Percentiles rank a stretch among this genome's conserved stretches.
Evolutionary conservation across 2,329 filamentous ascomycete genomes (phyloP).

Genomic region (Helotiales sp.): DNA sequence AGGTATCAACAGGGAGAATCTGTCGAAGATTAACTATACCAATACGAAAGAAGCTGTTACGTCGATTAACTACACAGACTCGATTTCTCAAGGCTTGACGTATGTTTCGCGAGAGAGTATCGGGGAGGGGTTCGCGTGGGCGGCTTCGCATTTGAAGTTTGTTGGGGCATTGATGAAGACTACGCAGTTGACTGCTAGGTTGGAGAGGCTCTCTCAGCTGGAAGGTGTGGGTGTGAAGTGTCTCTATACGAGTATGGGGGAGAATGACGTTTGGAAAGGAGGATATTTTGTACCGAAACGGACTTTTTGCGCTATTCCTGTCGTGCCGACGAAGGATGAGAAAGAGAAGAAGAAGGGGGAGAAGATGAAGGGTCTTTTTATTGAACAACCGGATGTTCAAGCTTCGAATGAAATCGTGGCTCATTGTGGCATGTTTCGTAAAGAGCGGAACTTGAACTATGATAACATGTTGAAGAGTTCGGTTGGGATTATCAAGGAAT

Average conservation of each 20-base stretch:
- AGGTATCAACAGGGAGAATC: slow-evolving; percentile 35
- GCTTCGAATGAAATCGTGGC: slow-evolving; percentile 30
- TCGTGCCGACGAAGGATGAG: slow-evolving; percentile 3
- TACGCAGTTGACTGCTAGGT: slow-evolving; percentile 67
- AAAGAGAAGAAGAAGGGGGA: slow-evolving; percentile 5
- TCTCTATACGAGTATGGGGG: slow-evolving; percentile 75
- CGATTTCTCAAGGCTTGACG: slow-evolving; percentile 49
- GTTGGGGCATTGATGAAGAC: slow-evolving; percentile 76
- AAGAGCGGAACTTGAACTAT: slow-evolving; percentile 26
- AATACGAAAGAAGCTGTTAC: slow-evolving; percentile 29
- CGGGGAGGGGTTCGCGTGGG: slow-evolving; percentile 72
- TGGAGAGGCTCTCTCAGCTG: slow-evolving; percentile 61
- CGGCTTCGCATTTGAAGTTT: slow-evolving; percentile 82
- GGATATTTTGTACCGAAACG: slow-evolving; percentile 64
- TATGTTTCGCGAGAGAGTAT: slow-evolving; percentile 60
- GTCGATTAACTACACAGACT: slow-evolving; percentile 22
- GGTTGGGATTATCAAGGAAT: slow-evolving; percentile 18
- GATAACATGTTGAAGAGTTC: slow-evolving; percentile 22
- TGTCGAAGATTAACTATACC: slow-evolving; percentile 40
- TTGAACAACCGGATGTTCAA: slow-evolving; percentile 22
- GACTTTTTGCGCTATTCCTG: slow-evolving; percentile 76
- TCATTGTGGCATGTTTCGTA: slow-evolving; percentile 32
- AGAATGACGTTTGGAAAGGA: slow-evolving; percentile 64
- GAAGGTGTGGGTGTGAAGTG: slow-evolving; percentile 70
- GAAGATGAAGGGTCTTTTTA: slow-evolving; percentile 9